Percentiles rank a stretch among this genome's conserved stretches.
These are phyloP conservation scores for Aureobasidium namibiae DNA, from an alignment of 2,329 filamentous ascomycete species.

Conservation along the genomic window DNA sequence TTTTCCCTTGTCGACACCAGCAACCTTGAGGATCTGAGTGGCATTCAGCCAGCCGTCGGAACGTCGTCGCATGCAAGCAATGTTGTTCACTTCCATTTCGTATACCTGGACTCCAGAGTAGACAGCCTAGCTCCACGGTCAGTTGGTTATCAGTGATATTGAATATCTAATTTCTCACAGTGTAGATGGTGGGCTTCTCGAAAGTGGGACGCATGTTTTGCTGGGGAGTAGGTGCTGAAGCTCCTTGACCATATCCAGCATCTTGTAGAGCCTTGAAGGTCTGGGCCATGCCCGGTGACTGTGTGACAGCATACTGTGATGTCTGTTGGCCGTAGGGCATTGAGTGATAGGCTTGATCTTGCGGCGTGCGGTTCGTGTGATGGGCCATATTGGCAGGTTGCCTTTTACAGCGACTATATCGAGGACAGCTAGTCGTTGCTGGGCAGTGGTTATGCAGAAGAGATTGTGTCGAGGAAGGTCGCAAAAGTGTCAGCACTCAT, in stretches of 20 bases:
- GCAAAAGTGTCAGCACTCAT: background rate
- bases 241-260: conserved; percentile 8
- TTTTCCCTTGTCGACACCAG: conserved; percentile 94
- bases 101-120: conserved; percentile 96
- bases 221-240: background rate
- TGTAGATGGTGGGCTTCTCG: conserved; percentile 43
- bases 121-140: conserved; percentile 52
- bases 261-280: conserved; percentile 11
- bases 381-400: conserved; percentile 1
- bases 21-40: conserved; percentile 95
- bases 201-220: conserved; percentile 11
- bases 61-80: conserved; percentile 92
- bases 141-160: background rate
- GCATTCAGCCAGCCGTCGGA: conserved; percentile 96
- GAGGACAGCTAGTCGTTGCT: background rate
- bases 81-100: conserved; percentile 91
- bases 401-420: background rate
- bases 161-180: conserved; percentile 26
- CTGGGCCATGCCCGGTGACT: conserved; percentile 10
- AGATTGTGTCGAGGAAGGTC: background rate
- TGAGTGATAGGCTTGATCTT: conserved; percentile 3
- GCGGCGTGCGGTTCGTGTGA: background rate
- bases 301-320: background rate
- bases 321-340: conserved; percentile 13
- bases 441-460: background rate